Evolutionary conservation across 345 rosid species (phyloP), one percentile per base, ranked within the genome.

Genomic region (Eucalyptus urophylla): DNA sequence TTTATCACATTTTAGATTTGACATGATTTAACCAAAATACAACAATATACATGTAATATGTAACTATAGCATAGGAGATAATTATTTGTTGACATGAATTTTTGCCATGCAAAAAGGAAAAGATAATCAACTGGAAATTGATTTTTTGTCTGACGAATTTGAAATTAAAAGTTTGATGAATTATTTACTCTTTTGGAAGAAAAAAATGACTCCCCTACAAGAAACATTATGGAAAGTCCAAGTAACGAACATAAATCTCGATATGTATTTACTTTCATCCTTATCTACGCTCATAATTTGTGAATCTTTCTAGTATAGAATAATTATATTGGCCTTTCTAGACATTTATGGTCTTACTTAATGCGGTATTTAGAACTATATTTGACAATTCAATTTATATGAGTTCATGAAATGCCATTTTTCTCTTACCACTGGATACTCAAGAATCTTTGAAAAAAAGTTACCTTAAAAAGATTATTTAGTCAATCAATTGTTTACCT

Each of bases 81-180:
- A 0, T 12, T 62, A 0, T 62, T 27, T 12, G 69, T 62, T 0
- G 17, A 62, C 0, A 13, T 27, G n/a, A 27, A 12, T 13, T 62
- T 62, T 62, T 62, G 31, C 0, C 16, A 62, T 62, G 31, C 16
- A 27, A 62, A 13, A 29, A 62, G 69, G 69, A 62, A 62, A 62
- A 62, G 69, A 1, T 6, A 62, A 12, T 62, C 69, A 13, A 62
- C 31, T 27, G 0, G 69, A 62, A 27, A 62, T 62, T 62, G 33
- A 13, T 13, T 27, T 62, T 62, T 56, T 56, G 33, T 29, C 33
- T 27, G 2, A 29, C 0, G 8, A 62, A 62, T 62, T 62, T 62
- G 69, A 29, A 62, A 62, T 6, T 0, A 12, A 27, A 62, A 6
- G 1, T 2, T 62, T 62, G 0, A 27, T 62, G 8, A 29, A 62